Conservation (phyloP, 257 asterid species). For the Phtheirospermum japonicum region DNA sequence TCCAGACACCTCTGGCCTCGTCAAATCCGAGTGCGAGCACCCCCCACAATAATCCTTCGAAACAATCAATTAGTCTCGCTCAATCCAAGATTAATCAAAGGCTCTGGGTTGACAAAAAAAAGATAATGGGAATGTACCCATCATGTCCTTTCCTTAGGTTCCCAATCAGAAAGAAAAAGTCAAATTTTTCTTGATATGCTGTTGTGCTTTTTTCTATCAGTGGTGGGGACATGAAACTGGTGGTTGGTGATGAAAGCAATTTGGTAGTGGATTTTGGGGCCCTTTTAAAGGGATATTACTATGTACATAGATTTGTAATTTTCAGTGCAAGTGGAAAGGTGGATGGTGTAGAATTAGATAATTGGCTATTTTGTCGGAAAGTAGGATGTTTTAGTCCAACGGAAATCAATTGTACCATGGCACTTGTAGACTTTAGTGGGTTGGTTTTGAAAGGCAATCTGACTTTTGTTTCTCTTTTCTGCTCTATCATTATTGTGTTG, state of each 20-base stretch:
- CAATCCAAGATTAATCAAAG: constrained; percentile 32
- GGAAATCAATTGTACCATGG: constrained; percentile 30
- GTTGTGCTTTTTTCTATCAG: constrained; percentile 32
- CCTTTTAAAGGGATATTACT: constrained; percentile 38
- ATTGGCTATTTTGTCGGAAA: too few species aligned
- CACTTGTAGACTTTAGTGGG: constrained; percentile 23
- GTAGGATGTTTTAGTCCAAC: constrained; percentile 39
- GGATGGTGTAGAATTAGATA: constrained; percentile 30
- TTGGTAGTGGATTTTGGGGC: constrained; percentile 47
- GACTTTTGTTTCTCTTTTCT: constrained; percentile 26
- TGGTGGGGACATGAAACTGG: constrained; percentile 42
- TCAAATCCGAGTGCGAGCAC: constrained; percentile 59
- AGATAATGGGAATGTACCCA: constrained; percentile 34
- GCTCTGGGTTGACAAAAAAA: constrained; percentile 32
- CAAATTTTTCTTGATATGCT: constrained; percentile 42
- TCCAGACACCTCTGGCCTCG: constrained; percentile 51
- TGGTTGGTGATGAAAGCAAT: constrained; percentile 60
- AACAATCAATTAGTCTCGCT: constrained; percentile 22
- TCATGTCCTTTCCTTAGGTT: neutral
- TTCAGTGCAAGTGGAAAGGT: constrained; percentile 36
- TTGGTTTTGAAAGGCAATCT: constrained; percentile 32
- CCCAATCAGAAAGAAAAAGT: constrained; percentile 29
- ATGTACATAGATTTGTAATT: constrained; percentile 19
- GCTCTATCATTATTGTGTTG: constrained; percentile 32
- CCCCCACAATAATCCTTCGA: constrained; percentile 48